Conservation (phyloP, 1,139 yeast species). For the Lodderomyces orthopsilosis region DNA sequence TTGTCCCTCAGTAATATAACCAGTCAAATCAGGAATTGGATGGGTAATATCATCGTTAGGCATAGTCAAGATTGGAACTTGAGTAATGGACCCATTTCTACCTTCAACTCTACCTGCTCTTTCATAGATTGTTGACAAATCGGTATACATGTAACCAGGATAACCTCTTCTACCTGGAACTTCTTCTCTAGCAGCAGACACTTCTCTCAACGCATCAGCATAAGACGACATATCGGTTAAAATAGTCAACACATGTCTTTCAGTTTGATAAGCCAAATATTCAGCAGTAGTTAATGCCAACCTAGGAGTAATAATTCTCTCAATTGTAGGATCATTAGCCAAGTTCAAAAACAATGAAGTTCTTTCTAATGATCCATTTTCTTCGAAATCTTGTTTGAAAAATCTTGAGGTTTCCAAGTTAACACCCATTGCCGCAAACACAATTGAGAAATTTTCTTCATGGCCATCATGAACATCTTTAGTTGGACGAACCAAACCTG, state of each 20-base stretch:
- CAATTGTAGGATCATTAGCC: conserved; percentile 99
- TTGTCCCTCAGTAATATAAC: conserved; percentile 99
- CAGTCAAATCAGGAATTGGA: conserved; percentile 99
- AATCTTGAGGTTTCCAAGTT: conserved; percentile 49
- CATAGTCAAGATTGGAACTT: conserved; percentile 98
- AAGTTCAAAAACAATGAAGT: conserved; percentile 92
- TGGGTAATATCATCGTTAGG: conserved; percentile 99
- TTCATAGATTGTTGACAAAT: conserved; percentile 96
- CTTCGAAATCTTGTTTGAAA: conserved; percentile 98
- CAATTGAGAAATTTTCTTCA: conserved; percentile 98
- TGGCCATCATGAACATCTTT: conserved; percentile 99
- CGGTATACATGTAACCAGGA: conserved; percentile 99
- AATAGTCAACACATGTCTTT: conserved; percentile 96
- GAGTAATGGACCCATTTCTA: conserved; percentile 98
- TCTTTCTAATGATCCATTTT: conserved; percentile 97
- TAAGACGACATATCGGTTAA: conserved; percentile 98
- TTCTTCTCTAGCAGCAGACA: conserved; percentile 99
- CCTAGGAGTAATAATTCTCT: conserved; percentile 98
- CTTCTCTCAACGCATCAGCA: conserved; percentile 99
- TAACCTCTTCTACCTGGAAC: conserved; percentile 99
- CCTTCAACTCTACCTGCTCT: conserved; percentile 99
- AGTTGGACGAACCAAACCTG: conserved; percentile 98
- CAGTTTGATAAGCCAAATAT: conserved; percentile 97
- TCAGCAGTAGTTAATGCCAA: conserved; percentile 99
- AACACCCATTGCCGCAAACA: conserved; percentile 84